Percentiles rank a stretch among this genome's conserved stretches.
Conservation (phyloP, 2,329 filamentous ascomycete genomes). For the Clathrospora elynae region DNA sequence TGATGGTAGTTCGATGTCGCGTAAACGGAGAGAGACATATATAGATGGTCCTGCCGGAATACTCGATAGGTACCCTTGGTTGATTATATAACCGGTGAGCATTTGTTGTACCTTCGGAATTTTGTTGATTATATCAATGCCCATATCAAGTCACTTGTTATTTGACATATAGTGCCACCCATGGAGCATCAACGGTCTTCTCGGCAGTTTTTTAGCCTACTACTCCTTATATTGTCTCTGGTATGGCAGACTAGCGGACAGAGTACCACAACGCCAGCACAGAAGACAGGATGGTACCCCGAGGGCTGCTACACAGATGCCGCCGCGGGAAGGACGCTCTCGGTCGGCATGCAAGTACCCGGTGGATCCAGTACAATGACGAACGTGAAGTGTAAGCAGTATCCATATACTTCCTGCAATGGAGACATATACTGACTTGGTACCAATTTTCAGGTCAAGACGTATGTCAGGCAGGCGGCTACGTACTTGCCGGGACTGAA, state of each 20-base stretch:
- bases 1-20: no score
- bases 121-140: no score
- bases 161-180: slow-evolving; percentile 1
- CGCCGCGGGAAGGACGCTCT: slow-evolving; percentile 24
- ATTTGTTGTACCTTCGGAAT: no score
- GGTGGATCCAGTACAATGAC: slow-evolving; percentile 28
- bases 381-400: slow-evolving; percentile 30
- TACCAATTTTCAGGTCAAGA: no score
- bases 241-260: slow-evolving; percentile 6
- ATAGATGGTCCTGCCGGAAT: no score
- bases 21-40: no score
- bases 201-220: slow-evolving; percentile 2
- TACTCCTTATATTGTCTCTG: slow-evolving; percentile 8
- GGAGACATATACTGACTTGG: no score
- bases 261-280: slow-evolving; percentile 2
- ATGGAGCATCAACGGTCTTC: slow-evolving; percentile 6
- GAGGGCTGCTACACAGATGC: slow-evolving; percentile 34
- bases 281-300: slow-evolving; percentile 26
- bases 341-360: slow-evolving; percentile 17
- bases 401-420: no score
- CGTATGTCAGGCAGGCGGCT: slow-evolving; percentile 26
- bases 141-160: background rate
- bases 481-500: slow-evolving; percentile 30
- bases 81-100: no score
- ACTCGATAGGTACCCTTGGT: no score